A percentile compares a stretch with the other conserved stretches of the same genome.
Conservation (phyloP, 768 basidiomycete species). For the Auriscalpium vulgare region DNA sequence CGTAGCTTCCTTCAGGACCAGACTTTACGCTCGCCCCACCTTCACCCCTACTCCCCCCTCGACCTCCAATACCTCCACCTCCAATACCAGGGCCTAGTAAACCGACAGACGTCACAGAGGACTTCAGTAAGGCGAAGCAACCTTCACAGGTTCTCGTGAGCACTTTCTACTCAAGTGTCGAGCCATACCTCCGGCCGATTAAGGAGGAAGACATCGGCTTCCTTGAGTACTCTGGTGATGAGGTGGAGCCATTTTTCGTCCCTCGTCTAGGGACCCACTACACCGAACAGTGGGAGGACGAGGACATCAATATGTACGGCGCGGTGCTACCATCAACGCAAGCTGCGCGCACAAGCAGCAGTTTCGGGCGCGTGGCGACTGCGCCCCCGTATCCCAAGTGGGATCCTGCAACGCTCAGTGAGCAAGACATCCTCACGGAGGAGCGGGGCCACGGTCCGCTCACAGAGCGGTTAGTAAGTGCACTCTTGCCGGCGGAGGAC, state of each 20-base stretch:
- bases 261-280: conserved; percentile 88
- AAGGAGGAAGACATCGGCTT: conserved; percentile 96
- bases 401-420: conserved; percentile 77
- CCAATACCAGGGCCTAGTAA: conserved; percentile 78
- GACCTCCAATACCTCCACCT: conserved; percentile 53
- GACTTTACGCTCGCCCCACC: conserved; percentile 55
- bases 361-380: conserved; percentile 26
- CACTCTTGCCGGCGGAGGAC: conserved; percentile 64
- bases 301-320: conserved; percentile 55
- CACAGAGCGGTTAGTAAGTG: conserved; percentile 77
- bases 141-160: conserved; percentile 61
- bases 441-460: conserved; percentile 80
- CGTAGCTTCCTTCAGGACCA: conserved; percentile 32
- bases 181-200: conserved; percentile 82
- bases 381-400: conserved; percentile 58
- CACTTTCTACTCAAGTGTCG: conserved; percentile 84
- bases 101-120: conserved; percentile 76
- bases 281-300: conserved; percentile 87
- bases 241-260: conserved; percentile 78
- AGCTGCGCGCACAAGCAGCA: conserved; percentile 28
- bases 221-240: conserved; percentile 85
- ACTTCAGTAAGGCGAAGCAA: conserved; percentile 79
- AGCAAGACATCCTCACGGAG: conserved; percentile 61
- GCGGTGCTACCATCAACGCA: conserved; percentile 33
- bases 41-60: conserved; percentile 44